phyloP scores from a whole-genome alignment of 2,329 filamentous ascomycete species.

The Lizonia empirigonia region DNA sequence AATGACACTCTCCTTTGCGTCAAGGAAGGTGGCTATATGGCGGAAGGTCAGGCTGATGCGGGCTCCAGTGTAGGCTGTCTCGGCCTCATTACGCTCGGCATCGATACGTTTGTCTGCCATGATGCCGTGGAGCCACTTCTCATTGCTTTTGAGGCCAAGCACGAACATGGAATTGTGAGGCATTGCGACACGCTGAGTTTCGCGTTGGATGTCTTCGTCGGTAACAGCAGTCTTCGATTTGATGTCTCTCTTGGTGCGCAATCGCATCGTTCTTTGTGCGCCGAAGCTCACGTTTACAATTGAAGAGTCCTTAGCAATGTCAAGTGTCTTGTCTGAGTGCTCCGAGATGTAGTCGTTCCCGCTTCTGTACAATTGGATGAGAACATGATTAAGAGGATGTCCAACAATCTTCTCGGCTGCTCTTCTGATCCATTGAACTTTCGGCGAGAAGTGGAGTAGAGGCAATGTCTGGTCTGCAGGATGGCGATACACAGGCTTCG shows the following conservation, averaged over 20 bases:
- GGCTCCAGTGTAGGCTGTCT: slow-evolving; percentile 73
- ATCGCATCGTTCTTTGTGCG: slow-evolving; percentile 85
- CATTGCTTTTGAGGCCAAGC: slow-evolving; percentile 81
- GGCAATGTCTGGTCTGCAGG: slow-evolving; percentile 87
- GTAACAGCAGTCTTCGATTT: slow-evolving; percentile 25
- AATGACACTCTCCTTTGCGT: slow-evolving; percentile 67
- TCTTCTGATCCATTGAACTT: slow-evolving; percentile 70
- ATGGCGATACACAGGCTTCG: slow-evolving; percentile 90
- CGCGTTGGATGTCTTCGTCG: slow-evolving; percentile 49
- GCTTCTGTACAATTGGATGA: slow-evolving; percentile 92
- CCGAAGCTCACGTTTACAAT: slow-evolving; percentile 96
- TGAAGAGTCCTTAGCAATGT: slow-evolving; percentile 78
- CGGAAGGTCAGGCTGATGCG: slow-evolving; percentile 94
- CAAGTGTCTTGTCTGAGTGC: slow-evolving; percentile 95
- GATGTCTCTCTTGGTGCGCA: slow-evolving; percentile 74
- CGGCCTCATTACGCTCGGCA: slow-evolving; percentile 69
- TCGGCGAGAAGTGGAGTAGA: slow-evolving; percentile 74
- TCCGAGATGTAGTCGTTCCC: slow-evolving; percentile 93
- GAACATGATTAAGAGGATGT: slow-evolving; percentile 84
- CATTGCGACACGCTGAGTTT: slow-evolving; percentile 71
- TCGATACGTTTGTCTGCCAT: slow-evolving; percentile 78
- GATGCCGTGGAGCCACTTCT: slow-evolving; percentile 90
- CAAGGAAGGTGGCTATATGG: slow-evolving; percentile 82
- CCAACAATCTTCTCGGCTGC: slow-evolving; percentile 74
- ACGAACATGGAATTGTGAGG: slow-evolving; percentile 89